Conservation (phyloP, 257 asterid species). For the Ajuga chamaepitys region DNA sequence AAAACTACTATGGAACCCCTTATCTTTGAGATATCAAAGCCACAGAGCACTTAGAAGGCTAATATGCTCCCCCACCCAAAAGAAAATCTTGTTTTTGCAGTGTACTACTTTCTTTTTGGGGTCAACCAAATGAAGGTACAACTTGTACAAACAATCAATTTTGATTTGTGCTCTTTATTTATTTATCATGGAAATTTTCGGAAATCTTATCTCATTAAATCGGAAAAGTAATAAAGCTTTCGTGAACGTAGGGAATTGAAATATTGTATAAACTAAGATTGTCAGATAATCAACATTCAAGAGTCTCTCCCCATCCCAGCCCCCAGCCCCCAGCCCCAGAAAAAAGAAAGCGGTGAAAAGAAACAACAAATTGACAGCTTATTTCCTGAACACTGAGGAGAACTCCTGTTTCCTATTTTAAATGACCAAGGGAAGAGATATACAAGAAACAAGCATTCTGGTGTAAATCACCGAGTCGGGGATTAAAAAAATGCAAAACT, state of each 20-base stretch:
- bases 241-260: background rate
- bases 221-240: background rate
- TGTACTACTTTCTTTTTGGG: too few relatives aligned
- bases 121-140: too few relatives aligned
- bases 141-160: too few relatives aligned
- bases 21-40: background rate
- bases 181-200: background rate
- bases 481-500: background rate
- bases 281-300: background rate
- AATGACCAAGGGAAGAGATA: background rate
- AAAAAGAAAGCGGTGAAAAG: background rate
- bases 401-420: background rate
- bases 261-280: background rate
- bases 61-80: background rate
- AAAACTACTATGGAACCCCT: background rate
- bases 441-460: conserved; percentile 9
- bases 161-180: too few relatives aligned
- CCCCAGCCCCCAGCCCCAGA: background rate
- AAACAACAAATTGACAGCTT: background rate
- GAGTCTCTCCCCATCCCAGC: background rate
- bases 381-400: background rate
- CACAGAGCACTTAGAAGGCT: background rate
- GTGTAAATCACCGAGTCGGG: background rate
- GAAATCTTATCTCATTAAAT: background rate
- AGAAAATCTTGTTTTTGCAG: too few relatives aligned